Conservation (phyloP, 2,329 filamentous ascomycete species). For the Arthrobotrys sphaeroides region DNA sequence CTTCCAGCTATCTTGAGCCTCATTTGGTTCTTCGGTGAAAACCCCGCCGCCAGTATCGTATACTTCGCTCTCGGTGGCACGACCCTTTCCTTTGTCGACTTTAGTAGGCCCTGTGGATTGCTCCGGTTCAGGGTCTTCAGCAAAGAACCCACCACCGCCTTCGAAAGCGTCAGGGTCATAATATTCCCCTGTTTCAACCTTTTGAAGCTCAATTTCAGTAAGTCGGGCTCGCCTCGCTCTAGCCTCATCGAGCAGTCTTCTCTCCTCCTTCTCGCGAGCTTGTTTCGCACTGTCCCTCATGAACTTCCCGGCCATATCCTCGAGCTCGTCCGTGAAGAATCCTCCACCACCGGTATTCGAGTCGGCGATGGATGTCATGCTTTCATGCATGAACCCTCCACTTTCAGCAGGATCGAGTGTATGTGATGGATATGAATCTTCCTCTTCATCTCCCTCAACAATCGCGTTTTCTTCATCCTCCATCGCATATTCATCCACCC, state of each 20-base stretch:
- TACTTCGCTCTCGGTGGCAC: neutral
- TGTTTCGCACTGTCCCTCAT: slow-evolving; percentile 5
- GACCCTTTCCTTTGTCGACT: slow-evolving; percentile 9
- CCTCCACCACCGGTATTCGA: slow-evolving; percentile 21
- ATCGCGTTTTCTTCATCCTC: slow-evolving; percentile 38
- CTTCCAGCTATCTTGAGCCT: neutral
- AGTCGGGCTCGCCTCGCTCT: neutral
- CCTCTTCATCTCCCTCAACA: neutral
- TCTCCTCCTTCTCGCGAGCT: slow-evolving; percentile 5
- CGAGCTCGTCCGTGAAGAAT: slow-evolving; percentile 39
- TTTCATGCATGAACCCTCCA: slow-evolving; percentile 55
- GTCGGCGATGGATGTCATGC: slow-evolving; percentile 54
- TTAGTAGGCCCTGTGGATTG: neutral
- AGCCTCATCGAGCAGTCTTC: slow-evolving; percentile 10
- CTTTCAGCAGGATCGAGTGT: slow-evolving; percentile 50
- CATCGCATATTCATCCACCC: slow-evolving; percentile 70
- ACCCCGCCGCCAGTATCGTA: slow-evolving; percentile 16
- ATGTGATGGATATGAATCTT: slow-evolving; percentile 65
- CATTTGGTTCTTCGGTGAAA: neutral
- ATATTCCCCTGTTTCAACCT: neutral
- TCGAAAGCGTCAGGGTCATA: slow-evolving; percentile 30
- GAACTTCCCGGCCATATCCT: slow-evolving; percentile 13
- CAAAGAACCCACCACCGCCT: slow-evolving; percentile 16
- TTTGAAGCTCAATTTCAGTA: slow-evolving; percentile 15
- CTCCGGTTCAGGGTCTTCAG: neutral